phyloP scores from a whole-genome alignment of 1,139 yeast genomes.

The Pichia sorboxylosa region DNA sequence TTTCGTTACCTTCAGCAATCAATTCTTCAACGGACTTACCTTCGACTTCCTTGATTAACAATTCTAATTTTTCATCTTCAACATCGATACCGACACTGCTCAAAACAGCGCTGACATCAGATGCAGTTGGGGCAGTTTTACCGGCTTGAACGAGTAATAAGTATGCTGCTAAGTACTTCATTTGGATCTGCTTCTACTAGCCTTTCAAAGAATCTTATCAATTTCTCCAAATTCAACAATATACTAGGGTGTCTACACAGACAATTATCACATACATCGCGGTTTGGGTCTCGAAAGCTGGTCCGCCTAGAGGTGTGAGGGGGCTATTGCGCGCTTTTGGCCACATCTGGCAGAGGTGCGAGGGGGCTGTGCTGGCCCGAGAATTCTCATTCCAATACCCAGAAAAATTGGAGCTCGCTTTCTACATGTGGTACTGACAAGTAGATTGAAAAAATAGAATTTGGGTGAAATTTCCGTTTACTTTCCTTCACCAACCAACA shows the following conservation, averaged over 20 bases:
- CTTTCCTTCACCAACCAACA: background rate
- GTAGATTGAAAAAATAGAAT: too few relatives aligned
- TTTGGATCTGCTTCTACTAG: constrained; percentile 24
- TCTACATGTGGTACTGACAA: background rate
- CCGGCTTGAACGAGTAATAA: constrained; percentile 81
- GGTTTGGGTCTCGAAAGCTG: too few relatives aligned
- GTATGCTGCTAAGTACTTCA: constrained; percentile 90
- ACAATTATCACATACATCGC: too few relatives aligned
- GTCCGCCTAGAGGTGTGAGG: too few relatives aligned
- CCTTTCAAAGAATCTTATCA: too few relatives aligned
- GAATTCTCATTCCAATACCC: too few relatives aligned
- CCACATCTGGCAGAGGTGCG: too few relatives aligned
- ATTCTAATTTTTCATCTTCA: constrained; percentile 60
- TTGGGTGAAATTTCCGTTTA: background rate
- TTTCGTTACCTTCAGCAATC: constrained; percentile 70
- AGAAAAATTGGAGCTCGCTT: too few relatives aligned
- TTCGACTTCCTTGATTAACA: constrained; percentile 58
- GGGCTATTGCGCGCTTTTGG: too few relatives aligned
- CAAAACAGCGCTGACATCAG: constrained; percentile 60
- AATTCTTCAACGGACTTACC: constrained; percentile 69
- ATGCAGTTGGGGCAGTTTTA: constrained; percentile 65
- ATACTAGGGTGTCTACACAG: too few relatives aligned
- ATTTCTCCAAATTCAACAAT: too few relatives aligned
- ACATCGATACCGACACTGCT: constrained; percentile 71
- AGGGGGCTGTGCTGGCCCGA: too few relatives aligned